Evolutionary conservation across 441 rosid species (phyloP).

Genomic region (Arabidopsis hybrid): DNA sequence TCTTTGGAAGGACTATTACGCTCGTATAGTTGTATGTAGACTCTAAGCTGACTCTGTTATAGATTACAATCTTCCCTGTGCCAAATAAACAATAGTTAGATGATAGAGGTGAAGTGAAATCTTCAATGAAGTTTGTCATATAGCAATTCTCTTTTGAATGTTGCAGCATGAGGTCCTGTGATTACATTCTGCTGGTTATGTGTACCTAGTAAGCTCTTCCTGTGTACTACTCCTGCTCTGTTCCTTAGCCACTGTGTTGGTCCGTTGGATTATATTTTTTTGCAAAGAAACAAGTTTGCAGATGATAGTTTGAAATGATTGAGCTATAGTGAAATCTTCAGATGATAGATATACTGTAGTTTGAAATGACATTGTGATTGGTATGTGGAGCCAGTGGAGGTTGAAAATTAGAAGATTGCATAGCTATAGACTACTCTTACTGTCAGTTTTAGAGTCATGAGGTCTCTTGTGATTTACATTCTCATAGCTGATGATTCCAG

Average conservation of each 20-base stretch:
- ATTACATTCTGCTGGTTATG: neutral
- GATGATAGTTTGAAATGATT: neutral
- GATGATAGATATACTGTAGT: neutral
- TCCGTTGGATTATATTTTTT: neutral
- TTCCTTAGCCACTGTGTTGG: neutral
- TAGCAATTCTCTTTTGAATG: neutral
- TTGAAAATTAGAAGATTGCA: neutral
- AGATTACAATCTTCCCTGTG: neutral
- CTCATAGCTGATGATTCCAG: neutral
- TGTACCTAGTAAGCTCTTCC: neutral
- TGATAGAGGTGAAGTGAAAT: slow-evolving; percentile 2
- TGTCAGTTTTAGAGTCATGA: too few species aligned
- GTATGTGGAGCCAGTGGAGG: neutral
- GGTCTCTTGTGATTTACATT: neutral
- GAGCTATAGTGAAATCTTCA: too few species aligned
- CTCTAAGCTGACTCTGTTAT: neutral
- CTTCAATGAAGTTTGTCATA: neutral
- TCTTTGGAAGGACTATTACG: too few species aligned
- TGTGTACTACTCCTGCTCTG: neutral
- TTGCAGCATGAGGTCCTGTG: neutral
- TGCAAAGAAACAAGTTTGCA: neutral
- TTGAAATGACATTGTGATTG: neutral
- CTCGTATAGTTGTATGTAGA: neutral
- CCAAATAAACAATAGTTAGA: neutral
- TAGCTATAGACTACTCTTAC: neutral